A percentile compares a stretch with the other conserved stretches of the same genome.
Conservation (phyloP, 2,329 filamentous ascomycete genomes). For the Rugonectria rugulosa region DNA sequence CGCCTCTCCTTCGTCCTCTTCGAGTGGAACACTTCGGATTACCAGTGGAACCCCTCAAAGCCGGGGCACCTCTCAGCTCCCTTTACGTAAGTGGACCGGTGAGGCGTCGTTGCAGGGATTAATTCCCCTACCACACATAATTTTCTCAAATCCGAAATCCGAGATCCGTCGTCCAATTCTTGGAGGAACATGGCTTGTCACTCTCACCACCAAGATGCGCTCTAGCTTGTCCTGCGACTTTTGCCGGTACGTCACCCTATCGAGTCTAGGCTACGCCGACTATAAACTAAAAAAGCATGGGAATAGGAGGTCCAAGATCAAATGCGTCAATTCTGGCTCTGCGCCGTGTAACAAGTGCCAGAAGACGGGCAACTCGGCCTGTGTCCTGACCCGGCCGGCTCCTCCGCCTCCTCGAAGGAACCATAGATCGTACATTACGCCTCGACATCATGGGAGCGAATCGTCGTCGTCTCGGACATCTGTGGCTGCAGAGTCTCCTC, state of each 20-base stretch:
- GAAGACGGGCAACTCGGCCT: not conserved
- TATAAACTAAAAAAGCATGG: not conserved
- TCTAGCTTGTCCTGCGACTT: constrained; percentile 13
- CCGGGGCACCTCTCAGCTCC: too few relatives aligned
- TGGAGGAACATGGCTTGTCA: not conserved
- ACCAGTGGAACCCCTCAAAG: not conserved
- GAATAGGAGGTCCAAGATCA: constrained; percentile 7
- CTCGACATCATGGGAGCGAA: not conserved
- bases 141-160: not conserved
- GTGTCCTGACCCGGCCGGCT: not conserved
- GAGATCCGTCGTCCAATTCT: not conserved
- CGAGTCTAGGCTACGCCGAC: too few relatives aligned
- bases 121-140: not conserved
- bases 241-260: not conserved
- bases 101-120: not conserved
- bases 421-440: not conserved
- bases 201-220: constrained; percentile 6
- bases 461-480: not conserved
- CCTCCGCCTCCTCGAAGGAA: not conserved
- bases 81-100: not conserved
- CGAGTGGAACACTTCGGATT: not conserved
- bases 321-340: constrained; percentile 5
- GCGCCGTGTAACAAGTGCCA: constrained; percentile 9
- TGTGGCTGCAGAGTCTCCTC: not conserved
- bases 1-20: too few relatives aligned